Evolutionary conservation across 768 basidiomycete genomes (phyloP), one percentile per base, ranked within the genome.

Genomic region (Tubosaeta sp.): DNA sequence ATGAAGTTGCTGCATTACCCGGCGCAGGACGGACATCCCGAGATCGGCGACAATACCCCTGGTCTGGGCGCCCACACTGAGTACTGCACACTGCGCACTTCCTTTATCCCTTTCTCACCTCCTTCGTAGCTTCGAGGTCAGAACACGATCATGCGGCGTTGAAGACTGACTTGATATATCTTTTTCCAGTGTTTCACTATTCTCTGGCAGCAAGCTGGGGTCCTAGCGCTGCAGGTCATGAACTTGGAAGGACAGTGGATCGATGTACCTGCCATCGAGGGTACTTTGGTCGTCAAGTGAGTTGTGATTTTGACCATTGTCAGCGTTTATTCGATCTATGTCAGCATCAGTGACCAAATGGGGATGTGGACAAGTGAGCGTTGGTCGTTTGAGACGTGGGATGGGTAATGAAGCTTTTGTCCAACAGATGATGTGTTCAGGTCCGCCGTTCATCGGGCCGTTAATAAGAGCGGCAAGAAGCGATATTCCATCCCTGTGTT

Each of bases 401-500:
- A 16, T 25, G 26, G 17, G 43, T 26, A 48, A 10, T 11, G 37
- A 5, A 39, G 43, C 12, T 4, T 13, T 25, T 31, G n/a, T 43
- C 38, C 9, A 22, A 46, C 31, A 95, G 90, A 95, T 60, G 91
- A 89, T 59, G 75, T 92, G 38, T 95, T 94, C 79, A 91, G 89
- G 59, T 93, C 90, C 0, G 95, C 93, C 0, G 76, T 88, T 1
- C 95, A 97, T 67, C 82, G 94, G 41, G 94, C 86, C 2, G 77
- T 91, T 58, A 93, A 94, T 58, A 75, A 82, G 39, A 83, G 81
- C 22, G 87, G 88, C 5, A 71, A 75, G 27, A 71, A 75, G 19
- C 79, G 94, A 22, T 94, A 89, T 67, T 91, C 90, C 0, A 88
- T 94, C 17, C 92, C 94, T 0, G 72, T 94, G 26, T 95, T 97